A percentile compares a stretch with the other conserved stretches of the same genome.
These are phyloP conservation scores for Fusarium sp. DNA, from an alignment of 2,329 filamentous ascomycete genomes.

Conservation along the genomic window DNA sequence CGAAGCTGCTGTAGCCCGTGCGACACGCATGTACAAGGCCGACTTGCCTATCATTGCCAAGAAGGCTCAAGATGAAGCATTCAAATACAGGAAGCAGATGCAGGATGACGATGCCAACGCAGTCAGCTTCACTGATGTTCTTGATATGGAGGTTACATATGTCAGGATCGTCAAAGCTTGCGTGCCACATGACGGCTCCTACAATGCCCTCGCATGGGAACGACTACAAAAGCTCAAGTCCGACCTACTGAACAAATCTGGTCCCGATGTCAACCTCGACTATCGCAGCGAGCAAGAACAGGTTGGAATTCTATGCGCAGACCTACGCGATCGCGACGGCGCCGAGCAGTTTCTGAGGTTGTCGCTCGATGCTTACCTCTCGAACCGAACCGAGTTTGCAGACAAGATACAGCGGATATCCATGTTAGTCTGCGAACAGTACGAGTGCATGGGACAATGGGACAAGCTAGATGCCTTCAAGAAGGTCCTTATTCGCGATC, in stretches of 20 bases:
- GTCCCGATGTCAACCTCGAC: not conserved
- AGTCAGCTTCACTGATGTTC: not conserved
- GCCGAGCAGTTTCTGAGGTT: constrained; percentile 9
- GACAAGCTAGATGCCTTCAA: constrained; percentile 18
- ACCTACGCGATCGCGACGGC: constrained; percentile 8
- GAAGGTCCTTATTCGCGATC: not conserved
- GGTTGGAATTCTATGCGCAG: constrained; percentile 12
- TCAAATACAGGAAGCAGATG: constrained; percentile 2
- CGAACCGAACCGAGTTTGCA: not conserved
- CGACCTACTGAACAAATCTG: not conserved
- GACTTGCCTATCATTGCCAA: constrained; percentile 12
- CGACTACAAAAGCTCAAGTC: constrained; percentile 3
- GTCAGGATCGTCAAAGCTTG: constrained; percentile 17
- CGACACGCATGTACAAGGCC: constrained; percentile 7
- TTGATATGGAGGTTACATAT: constrained; percentile 12
- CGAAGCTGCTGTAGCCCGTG: constrained; percentile 3
- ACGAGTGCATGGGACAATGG: constrained; percentile 12
- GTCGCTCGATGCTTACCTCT: not conserved
- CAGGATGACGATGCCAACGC: not conserved
- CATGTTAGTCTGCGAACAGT: constrained; percentile 15
- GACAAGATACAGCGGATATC: constrained; percentile 13
- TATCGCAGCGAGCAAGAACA: constrained; percentile 4
- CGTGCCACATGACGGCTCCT: not conserved
- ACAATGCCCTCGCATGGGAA: constrained; percentile 5
- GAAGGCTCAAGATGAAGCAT: constrained; percentile 18